Conservation (phyloP, 306 rosid genomes). For the Hippophae tibetana region DNA sequence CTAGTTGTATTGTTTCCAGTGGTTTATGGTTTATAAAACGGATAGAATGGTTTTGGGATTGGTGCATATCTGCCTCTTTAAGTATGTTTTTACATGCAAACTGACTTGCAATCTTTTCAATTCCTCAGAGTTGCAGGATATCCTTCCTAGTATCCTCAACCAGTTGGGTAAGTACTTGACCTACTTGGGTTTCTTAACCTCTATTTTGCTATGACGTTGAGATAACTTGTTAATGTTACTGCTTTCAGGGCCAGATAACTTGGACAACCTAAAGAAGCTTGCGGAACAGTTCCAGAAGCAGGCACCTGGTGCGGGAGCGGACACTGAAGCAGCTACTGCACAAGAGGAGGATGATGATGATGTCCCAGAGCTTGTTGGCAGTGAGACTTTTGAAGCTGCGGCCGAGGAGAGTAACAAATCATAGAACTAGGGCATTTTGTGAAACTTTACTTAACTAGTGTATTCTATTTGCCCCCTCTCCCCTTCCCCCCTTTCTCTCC, state of each 20-base stretch:
- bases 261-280: slow-evolving; percentile 83
- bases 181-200: neutral
- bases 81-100: neutral
- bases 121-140: slow-evolving; percentile 86
- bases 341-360: too few species aligned
- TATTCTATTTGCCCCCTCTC: too few species aligned
- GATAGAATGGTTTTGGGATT: neutral
- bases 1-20: too few species aligned
- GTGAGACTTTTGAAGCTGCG: too few species aligned
- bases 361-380: too few species aligned
- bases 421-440: too few species aligned
- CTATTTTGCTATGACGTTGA: too few species aligned
- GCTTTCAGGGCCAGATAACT: slow-evolving; percentile 73
- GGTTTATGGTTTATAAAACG: too few species aligned
- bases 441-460: too few species aligned
- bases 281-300: slow-evolving; percentile 90
- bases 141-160: slow-evolving; percentile 82
- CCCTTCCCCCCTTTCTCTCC: too few species aligned
- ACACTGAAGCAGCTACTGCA: slow-evolving; percentile 11
- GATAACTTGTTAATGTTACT: neutral
- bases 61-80: neutral
- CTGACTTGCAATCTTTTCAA: slow-evolving; percentile 8
- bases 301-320: slow-evolving; percentile 56
- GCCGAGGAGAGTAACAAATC: too few species aligned
- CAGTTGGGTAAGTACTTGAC: slow-evolving; percentile 57